phyloP scores from a whole-genome alignment of 1,139 yeast genomes.

The Lodderomyces elongisporus region DNA sequence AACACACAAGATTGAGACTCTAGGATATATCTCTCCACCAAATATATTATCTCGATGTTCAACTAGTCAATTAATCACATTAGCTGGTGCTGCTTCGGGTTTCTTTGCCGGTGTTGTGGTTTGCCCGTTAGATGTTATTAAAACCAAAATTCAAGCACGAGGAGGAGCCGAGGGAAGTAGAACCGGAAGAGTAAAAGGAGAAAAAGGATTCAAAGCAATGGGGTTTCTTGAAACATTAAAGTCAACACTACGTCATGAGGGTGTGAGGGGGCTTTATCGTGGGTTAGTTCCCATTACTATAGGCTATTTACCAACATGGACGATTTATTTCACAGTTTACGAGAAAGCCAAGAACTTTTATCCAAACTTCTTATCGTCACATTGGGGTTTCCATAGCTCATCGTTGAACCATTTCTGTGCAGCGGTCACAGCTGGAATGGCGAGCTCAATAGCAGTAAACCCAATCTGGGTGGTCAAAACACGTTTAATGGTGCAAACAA shows the following conservation, averaged over 20 bases:
- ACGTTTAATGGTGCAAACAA: conserved; percentile 80
- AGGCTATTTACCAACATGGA: conserved; percentile 98
- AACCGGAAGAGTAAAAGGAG: neutral
- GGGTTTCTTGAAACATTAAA: conserved; percentile 61
- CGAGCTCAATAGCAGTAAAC: conserved; percentile 82
- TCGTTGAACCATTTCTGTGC: conserved; percentile 64
- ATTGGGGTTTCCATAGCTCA: conserved; percentile 35
- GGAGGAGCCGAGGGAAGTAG: conserved; percentile 16
- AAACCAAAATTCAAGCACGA: conserved; percentile 44
- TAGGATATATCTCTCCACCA: conserved; percentile 23
- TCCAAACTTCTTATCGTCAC: conserved; percentile 20
- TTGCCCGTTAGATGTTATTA: conserved; percentile 45
- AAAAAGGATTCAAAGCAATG: conserved; percentile 27
- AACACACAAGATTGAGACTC: conserved; percentile 18
- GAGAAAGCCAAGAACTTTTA: conserved; percentile 62
- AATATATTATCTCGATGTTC: conserved; percentile 20
- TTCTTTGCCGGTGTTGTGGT: conserved; percentile 44
- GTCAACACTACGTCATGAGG: conserved; percentile 70
- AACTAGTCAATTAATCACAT: conserved; percentile 34
- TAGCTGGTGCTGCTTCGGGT: conserved; percentile 44
- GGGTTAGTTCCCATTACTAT: conserved; percentile 88
- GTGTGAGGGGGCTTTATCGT: conserved; percentile 75
- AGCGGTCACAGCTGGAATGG: conserved; percentile 87
- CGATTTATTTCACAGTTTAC: conserved; percentile 86
- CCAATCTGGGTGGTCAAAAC: conserved; percentile 99